Evolutionary conservation across 441 rosid species (phyloP), one percentile per base, ranked within the genome.

Genomic region (Brassica hybrid): DNA sequence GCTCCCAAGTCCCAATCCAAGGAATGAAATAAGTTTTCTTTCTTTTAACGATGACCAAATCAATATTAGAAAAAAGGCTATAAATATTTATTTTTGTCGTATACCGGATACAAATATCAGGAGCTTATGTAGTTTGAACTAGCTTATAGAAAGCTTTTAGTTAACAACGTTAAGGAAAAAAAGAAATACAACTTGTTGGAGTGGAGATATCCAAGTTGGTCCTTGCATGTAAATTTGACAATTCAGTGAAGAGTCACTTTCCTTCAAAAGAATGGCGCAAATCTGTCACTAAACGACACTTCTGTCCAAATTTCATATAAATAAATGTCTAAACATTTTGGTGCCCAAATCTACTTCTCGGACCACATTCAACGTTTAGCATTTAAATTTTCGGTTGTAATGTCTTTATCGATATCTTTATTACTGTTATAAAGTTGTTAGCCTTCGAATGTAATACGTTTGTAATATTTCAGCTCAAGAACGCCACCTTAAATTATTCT

Each of bases 321-420:
- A 27, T 43, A 12, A 2, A 36, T 65, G 30, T 48, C 8, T 48
- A 3, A 14, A 38, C 19, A 74, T 56, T 36, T 57, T 56, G 58
- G 57, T 36, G 13, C 45, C 67, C 12, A 59, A 45, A 62, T 21
- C 32, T 5, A 27, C 5, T 27, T 27, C 32, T 23, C 27, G 27
- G 76, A 71, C 80, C 67, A 77, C 67, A 41, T 18, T 77, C 67
- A 21, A 71, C 60, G 67, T 64, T 3, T 77, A 38, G 6, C 25
- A 64, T 64, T 38, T 32, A 64, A 7, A 70, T 36, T 34, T 63
- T 36, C 5, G 3, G 57, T 21, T 27, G 61, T 9, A 56, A 12
- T 18, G 72, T 77, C 76, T 41, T 57, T 65, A 11, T 77, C 76
- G 5, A 27, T 63, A 54, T 41, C 59, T 70, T 71, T 64, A 64